Percentiles rank a stretch among this genome's conserved stretches.
Evolutionary conservation across 208 protist species (phyloP).

Genomic region (Sergeia podlipaevii): DNA sequence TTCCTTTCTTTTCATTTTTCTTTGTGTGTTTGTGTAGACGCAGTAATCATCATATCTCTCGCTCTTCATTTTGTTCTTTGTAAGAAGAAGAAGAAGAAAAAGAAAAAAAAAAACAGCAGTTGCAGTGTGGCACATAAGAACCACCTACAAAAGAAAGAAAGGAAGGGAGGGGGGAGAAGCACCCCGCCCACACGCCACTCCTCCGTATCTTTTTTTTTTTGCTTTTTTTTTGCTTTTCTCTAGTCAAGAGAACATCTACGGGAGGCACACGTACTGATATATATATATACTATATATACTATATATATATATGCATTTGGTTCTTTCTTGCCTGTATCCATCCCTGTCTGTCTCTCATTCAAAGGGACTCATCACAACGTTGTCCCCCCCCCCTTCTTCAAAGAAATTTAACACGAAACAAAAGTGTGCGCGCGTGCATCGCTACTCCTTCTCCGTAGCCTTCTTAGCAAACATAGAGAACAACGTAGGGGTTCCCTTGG

Average conservation of each 20-base stretch:
- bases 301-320: slow-evolving; percentile 1
- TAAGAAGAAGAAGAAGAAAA: slow-evolving; percentile 5
- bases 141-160: not conserved
- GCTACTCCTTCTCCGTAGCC: not conserved
- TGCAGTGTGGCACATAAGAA: not conserved
- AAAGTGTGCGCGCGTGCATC: not conserved
- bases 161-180: not conserved
- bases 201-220: too few species aligned
- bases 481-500: slow-evolving; percentile 55
- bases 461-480: slow-evolving; percentile 58
- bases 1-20: not conserved
- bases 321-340: not conserved
- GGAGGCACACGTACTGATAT: too few species aligned
- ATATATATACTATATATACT: too few species aligned
- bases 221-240: too few species aligned
- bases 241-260: too few species aligned
- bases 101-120: slow-evolving; percentile 2
- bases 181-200: too few species aligned
- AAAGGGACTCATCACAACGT: not conserved
- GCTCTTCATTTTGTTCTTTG: not conserved
- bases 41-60: too few species aligned
- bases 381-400: too few species aligned
- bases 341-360: not conserved
- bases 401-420: too few species aligned
- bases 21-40: slow-evolving; percentile 6